Conservation (phyloP, 1,139 yeast species). For the Spathaspora jeffriesii region DNA sequence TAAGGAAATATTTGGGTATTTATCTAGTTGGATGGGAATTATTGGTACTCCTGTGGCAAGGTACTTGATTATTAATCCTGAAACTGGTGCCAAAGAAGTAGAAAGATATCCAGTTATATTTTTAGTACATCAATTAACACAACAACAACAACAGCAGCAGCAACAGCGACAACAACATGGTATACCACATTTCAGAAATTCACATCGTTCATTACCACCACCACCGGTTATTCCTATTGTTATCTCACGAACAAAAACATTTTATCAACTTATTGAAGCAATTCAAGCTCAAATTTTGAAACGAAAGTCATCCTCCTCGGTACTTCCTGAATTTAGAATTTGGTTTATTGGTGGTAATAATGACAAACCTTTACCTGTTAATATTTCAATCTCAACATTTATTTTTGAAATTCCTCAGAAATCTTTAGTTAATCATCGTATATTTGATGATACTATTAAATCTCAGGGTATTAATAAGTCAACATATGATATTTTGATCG, state of each 20-base stretch:
- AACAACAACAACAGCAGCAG: conserved; percentile 8
- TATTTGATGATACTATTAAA: conserved; percentile 25
- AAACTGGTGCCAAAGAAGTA: conserved; percentile 39
- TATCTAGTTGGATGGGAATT: conserved; percentile 58
- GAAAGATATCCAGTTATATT: conserved; percentile 57
- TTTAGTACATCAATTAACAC: conserved; percentile 48
- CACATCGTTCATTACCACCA: conserved; percentile 5
- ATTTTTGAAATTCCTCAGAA: conserved; percentile 31
- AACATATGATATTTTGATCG: conserved; percentile 35
- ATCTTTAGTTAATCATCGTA: conserved; percentile 27
- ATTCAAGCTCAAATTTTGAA: conserved; percentile 21
- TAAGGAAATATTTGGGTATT: conserved; percentile 39
- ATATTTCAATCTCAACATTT: conserved; percentile 27
- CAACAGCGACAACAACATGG: conserved; percentile 13
- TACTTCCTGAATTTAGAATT: conserved; percentile 23
- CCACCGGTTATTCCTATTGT: conserved; percentile 17
- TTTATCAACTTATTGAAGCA: conserved; percentile 30
- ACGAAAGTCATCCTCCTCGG: conserved; percentile 9
- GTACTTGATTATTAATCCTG: conserved; percentile 35
- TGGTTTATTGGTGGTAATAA: conserved; percentile 34
- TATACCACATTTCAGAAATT: conserved; percentile 12
- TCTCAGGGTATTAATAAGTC: conserved; percentile 31
- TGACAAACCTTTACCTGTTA: conserved; percentile 21
- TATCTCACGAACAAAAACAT: conserved; percentile 34
- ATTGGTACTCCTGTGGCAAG: conserved; percentile 48